A percentile compares a stretch with the other conserved stretches of the same genome.
Conservation (phyloP, 1,284 basidiomycete species). For the Cystobasidium sp. region DNA sequence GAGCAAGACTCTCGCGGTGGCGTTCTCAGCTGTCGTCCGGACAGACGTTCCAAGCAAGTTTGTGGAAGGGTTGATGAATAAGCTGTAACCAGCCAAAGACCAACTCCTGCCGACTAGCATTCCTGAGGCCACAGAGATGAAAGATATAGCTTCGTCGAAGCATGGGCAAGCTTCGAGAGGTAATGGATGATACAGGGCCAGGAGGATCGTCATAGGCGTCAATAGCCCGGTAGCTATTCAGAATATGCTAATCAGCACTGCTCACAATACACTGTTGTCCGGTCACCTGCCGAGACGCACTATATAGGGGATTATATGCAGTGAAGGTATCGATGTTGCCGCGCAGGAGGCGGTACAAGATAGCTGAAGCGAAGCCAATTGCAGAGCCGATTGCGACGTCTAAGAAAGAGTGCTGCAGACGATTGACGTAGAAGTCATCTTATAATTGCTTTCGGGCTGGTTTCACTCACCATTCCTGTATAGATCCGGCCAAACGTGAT, state of each 20-base stretch:
- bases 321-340: constrained; percentile 17
- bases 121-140: constrained; percentile 82
- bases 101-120: constrained; percentile 72
- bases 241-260: background rate
- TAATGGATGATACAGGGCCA: constrained; percentile 84
- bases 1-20: background rate
- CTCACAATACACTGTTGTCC: background rate
- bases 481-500: constrained; percentile 19
- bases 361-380: background rate
- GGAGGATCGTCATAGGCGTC: constrained; percentile 65
- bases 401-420: constrained; percentile 7
- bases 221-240: constrained; percentile 60
- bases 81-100: constrained; percentile 8
- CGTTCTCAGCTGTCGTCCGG: background rate
- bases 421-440: background rate
- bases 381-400: constrained; percentile 3
- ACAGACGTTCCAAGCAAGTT: background rate
- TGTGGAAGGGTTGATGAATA: background rate
- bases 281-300: background rate
- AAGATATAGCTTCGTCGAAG: constrained; percentile 95
- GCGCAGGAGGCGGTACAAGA: background rate
- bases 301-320: background rate
- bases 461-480: constrained; percentile 24
- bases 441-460: background rate
- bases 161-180: constrained; percentile 90